A percentile compares a stretch with the other conserved stretches of the same genome.
These are phyloP conservation scores for Aplosporella prunicola DNA, from an alignment of 2,329 filamentous ascomycete species.

Conservation along the genomic window DNA sequence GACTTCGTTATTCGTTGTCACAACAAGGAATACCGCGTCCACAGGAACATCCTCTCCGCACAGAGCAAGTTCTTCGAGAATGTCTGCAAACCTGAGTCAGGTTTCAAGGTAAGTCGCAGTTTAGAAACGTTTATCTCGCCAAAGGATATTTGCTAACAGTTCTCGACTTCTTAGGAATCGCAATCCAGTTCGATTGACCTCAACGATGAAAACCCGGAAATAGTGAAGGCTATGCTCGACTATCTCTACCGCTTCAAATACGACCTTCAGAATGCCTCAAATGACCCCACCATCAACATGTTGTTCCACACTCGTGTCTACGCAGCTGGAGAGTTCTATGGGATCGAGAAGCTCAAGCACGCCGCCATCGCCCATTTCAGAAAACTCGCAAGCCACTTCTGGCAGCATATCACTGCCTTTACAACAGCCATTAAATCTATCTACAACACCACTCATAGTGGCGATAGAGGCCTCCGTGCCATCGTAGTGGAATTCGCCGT, in stretches of 20 bases:
- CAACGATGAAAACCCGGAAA: background rate
- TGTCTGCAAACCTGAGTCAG: background rate
- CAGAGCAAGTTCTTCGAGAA: background rate
- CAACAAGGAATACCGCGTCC: background rate
- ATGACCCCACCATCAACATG: background rate
- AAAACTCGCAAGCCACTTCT: background rate
- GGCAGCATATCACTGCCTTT: background rate
- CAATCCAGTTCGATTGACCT: background rate
- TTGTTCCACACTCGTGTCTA: constrained; percentile 1
- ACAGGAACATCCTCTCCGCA: background rate
- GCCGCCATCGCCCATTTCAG: too few species aligned
- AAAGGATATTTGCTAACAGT: too few species aligned
- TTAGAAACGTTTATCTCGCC: too few species aligned
- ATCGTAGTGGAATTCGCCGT: background rate
- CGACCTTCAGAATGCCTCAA: background rate
- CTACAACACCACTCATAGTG: background rate
- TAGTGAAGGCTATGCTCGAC: background rate
- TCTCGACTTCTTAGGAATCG: background rate
- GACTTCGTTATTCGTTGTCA: background rate
- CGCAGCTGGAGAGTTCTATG: constrained; percentile 1
- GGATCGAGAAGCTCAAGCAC: background rate
- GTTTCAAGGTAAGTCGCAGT: constrained; percentile 1
- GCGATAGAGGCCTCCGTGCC: background rate
- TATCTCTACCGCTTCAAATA: background rate
- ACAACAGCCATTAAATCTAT: background rate